phyloP scores from a whole-genome alignment of 495 filamentous ascomycete genomes.

The Wilcoxina mikolae region DNA sequence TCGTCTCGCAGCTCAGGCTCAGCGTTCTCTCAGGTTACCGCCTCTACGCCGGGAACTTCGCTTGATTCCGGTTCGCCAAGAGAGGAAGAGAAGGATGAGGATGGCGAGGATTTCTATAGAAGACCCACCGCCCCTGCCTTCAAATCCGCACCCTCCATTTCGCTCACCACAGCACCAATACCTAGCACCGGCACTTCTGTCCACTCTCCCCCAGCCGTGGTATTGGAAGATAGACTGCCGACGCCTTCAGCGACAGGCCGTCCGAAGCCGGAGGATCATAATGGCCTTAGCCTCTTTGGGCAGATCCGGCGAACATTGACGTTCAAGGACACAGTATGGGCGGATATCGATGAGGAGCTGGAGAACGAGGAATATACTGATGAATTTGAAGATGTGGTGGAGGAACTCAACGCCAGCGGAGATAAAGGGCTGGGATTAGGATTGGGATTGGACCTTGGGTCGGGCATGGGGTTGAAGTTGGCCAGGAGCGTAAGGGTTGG shows the following conservation, averaged over 20 bases:
- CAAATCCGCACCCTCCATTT: background rate
- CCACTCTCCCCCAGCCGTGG: background rate
- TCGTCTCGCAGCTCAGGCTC: background rate
- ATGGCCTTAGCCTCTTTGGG: background rate
- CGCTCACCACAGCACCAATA: background rate
- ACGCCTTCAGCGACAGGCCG: too few species aligned
- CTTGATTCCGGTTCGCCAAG: background rate
- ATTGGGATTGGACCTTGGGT: too few species aligned
- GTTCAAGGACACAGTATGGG: background rate
- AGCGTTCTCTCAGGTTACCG: background rate
- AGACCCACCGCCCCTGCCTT: background rate
- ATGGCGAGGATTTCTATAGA: background rate
- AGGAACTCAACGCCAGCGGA: too few species aligned
- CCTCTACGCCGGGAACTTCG: background rate
- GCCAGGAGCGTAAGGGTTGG: background rate
- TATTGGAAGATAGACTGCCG: background rate
- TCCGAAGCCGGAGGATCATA: too few species aligned
- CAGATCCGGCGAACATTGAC: background rate
- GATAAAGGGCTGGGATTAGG: too few species aligned
- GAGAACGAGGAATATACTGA: conserved; percentile 8
- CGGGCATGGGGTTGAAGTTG: background rate
- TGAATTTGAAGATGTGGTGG: conserved; percentile 6
- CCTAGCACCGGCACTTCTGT: background rate
- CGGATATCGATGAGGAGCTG: conserved; percentile 1
- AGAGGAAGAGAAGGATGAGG: background rate